Evolutionary conservation across 139 green algal genomes (phyloP).

Genomic region (Spirogloea muscicola): DNA sequence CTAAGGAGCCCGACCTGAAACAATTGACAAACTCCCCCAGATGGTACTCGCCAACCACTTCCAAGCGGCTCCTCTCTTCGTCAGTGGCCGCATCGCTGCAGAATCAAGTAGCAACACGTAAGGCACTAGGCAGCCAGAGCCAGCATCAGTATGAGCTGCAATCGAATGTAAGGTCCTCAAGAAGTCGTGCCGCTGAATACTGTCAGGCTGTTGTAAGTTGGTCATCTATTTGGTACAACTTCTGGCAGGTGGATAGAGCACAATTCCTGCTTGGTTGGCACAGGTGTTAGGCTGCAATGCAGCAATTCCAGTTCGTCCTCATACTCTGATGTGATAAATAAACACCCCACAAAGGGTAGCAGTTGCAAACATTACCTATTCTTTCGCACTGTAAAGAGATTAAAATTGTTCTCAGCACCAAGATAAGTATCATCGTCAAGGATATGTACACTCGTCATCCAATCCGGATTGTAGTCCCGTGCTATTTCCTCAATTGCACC

Average conservation of each 20-base stretch:
- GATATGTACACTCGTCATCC: slow-evolving; percentile 77
- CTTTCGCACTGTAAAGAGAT: slow-evolving; percentile 70
- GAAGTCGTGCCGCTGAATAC: too few relatives aligned
- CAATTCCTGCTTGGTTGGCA: too few relatives aligned
- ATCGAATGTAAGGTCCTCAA: too few relatives aligned
- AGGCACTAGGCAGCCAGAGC: too few relatives aligned
- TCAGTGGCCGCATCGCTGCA: slow-evolving; percentile 72
- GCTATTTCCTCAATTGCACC: slow-evolving; percentile 70
- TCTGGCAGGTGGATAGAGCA: too few relatives aligned
- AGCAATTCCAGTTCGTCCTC: too few relatives aligned
- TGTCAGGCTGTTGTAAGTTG: too few relatives aligned
- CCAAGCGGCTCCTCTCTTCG: slow-evolving; percentile 77
- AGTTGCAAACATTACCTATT: slow-evolving; percentile 13
- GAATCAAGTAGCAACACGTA: not conserved
- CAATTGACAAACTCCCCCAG: slow-evolving; percentile 90
- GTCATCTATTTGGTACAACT: too few relatives aligned
- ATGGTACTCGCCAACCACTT: slow-evolving; percentile 84
- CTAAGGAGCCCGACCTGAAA: slow-evolving; percentile 80
- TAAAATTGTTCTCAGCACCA: slow-evolving; percentile 67
- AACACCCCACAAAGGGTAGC: not conserved
- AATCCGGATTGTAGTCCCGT: slow-evolving; percentile 80
- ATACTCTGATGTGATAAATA: not conserved
- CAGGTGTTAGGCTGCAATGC: too few relatives aligned
- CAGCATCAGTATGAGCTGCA: too few relatives aligned
- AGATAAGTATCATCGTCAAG: slow-evolving; percentile 89